Base-by-base conservation (phyloP, 768 basidiomycete genomes). In the Hygrophorus russula region DNA sequence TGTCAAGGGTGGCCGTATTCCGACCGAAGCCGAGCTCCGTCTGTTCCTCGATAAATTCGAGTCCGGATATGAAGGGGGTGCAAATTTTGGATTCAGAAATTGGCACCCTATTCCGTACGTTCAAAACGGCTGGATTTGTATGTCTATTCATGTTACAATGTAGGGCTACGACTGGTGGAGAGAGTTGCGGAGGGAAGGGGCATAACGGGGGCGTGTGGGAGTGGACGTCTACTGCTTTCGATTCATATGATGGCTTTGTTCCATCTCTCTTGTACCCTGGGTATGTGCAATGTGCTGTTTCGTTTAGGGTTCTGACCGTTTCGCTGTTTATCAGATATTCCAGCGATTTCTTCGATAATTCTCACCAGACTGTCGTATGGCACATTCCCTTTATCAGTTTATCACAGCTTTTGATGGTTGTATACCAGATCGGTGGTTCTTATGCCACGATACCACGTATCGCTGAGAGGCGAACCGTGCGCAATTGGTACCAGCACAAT, bases 131-230 rank as follows among this genome's bases (percentile, higher is more conserved):
- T 20, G 17, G 15, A 13, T 9, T 36, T 19, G 34, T n/a, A 35
- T 40, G 47, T 42, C 34, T 11, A 35, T 28, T 36, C 10, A 41
- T 45, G 28, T 4, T 31, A 17, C 14, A n/a, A 9, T 36, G 8
- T 39, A 86, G 84, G 24, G 76, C 84, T 15, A 88, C 86, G 34
- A 76, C 76, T 2, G 86, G 83, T 29, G 60, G 68, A 47, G 64
- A 65, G 46, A 65, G 59, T 40, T 53, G 56, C 45, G 69, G 60
- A 15, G 76, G 78, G 2, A 74, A 66, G 57, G 84, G 87, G 9
- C 76, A 79, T 49, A 97, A 99, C 51, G 96, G 96, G 5, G 96
- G 96, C 4, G 83, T 96, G 12, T 99, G 94, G 92, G 92, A 97
- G 66, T 98, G 93, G 93, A 96, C 94, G 0, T 83, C 82, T 14